These are phyloP conservation scores for Candida sanyiensis DNA, from an alignment of 805 yeast species.

Conservation along the genomic window DNA sequence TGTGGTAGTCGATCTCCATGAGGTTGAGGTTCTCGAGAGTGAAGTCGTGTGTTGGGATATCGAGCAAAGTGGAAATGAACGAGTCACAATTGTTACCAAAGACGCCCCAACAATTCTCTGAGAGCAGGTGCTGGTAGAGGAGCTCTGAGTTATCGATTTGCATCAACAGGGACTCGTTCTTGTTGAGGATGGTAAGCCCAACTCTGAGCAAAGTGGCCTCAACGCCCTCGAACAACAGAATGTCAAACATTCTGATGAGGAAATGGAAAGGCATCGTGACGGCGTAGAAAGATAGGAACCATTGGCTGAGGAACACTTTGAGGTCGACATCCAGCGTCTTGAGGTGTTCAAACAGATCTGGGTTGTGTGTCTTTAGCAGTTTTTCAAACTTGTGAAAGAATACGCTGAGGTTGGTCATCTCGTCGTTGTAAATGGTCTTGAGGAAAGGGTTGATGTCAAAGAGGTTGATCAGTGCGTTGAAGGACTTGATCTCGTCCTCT, in stretches of 20 bases:
- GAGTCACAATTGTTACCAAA: slow-evolving; percentile 32
- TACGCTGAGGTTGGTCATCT: slow-evolving; percentile 47
- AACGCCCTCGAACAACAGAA: slow-evolving; percentile 46
- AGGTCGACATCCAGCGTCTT: slow-evolving; percentile 33
- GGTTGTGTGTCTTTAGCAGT: slow-evolving; percentile 36
- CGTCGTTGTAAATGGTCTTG: slow-evolving; percentile 45
- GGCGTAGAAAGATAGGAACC: slow-evolving; percentile 59
- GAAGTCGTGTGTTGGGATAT: slow-evolving; percentile 15
- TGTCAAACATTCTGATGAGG: slow-evolving; percentile 46
- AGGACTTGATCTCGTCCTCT: slow-evolving; percentile 34
- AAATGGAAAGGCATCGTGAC: slow-evolving; percentile 53
- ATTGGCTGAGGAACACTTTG: slow-evolving; percentile 50
- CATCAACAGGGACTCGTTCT: slow-evolving; percentile 37
- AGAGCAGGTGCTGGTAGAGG: slow-evolving; percentile 35
- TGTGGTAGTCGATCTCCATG: slow-evolving; percentile 9
- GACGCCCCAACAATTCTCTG: slow-evolving; percentile 37
- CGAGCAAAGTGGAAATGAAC: slow-evolving; percentile 28
- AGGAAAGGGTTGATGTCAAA: slow-evolving; percentile 53
- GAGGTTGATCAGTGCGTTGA: slow-evolving; percentile 47
- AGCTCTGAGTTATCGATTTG: slow-evolving; percentile 35
- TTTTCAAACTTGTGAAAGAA: slow-evolving; percentile 48
- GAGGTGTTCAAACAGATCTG: slow-evolving; percentile 40
- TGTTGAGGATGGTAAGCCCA: slow-evolving; percentile 45
- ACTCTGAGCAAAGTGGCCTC: slow-evolving; percentile 51
- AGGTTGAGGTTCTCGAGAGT: slow-evolving; percentile 5